Percentiles rank a stretch among this genome's conserved stretches.
phyloP scores from a whole-genome alignment of 306 rosid species.

The Hylodesmum podocarpum region DNA sequence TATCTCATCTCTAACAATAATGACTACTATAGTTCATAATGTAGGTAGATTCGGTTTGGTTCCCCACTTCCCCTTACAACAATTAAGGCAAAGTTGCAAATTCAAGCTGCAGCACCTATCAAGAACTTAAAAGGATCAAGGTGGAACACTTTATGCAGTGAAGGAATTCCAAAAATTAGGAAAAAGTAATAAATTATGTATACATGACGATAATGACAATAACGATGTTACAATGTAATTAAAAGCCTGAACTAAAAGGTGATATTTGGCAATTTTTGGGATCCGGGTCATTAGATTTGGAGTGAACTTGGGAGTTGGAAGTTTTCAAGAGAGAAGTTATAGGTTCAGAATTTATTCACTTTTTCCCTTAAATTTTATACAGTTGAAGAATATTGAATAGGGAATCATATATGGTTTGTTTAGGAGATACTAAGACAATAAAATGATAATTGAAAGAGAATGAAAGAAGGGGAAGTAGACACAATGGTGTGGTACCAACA shows the following conservation, averaged over 20 bases:
- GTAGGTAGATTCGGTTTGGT: neutral
- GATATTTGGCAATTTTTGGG: constrained; percentile 22
- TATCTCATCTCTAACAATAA: neutral
- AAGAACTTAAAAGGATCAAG: neutral
- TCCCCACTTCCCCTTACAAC: neutral
- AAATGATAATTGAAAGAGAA: neutral
- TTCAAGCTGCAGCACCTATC: neutral
- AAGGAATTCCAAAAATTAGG: neutral
- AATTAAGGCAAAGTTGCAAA: neutral
- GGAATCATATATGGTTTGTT: neutral
- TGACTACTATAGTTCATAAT: neutral
- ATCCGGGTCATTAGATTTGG: constrained; percentile 22
- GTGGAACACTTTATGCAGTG: neutral
- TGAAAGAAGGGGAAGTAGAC: neutral
- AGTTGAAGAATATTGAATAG: constrained; percentile 2
- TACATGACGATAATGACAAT: neutral
- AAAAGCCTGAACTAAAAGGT: constrained; percentile 18
- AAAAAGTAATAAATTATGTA: neutral
- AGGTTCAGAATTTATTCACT: neutral
- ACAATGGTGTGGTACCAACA: no score
- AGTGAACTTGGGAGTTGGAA: constrained; percentile 8
- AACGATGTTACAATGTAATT: neutral
- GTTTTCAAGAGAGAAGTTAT: constrained; percentile 18
- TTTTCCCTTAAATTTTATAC: neutral
- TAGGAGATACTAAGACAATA: neutral